Evolutionary conservation across 2,329 filamentous ascomycete species (phyloP).

Genomic region (Epichloe glyceriae): DNA sequence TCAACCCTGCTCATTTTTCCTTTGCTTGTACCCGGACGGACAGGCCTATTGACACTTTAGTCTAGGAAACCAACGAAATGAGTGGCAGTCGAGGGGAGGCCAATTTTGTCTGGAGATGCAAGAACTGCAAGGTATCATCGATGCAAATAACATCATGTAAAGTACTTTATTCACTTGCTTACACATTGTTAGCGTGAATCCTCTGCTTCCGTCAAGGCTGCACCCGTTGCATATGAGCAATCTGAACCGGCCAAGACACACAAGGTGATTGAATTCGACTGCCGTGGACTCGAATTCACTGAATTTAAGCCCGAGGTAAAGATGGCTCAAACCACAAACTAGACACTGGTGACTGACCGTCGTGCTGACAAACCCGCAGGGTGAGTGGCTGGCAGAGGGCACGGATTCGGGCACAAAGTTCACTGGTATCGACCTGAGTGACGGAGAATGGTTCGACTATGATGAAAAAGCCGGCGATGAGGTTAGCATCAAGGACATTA

Average conservation of each 20-base stretch:
- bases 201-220: constrained; percentile 68
- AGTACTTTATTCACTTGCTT: neutral
- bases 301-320: constrained; percentile 80
- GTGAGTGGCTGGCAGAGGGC: constrained; percentile 80
- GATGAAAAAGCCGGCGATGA: constrained; percentile 88
- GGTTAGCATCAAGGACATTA: constrained; percentile 81
- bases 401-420: constrained; percentile 73
- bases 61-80: constrained; percentile 75
- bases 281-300: constrained; percentile 80
- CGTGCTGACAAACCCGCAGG: constrained; percentile 33
- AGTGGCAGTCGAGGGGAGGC: constrained; percentile 89
- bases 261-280: constrained; percentile 84
- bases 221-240: constrained; percentile 59
- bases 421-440: constrained; percentile 62
- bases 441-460: constrained; percentile 97
- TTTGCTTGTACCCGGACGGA: neutral
- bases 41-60: constrained; percentile 5
- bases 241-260: constrained; percentile 59
- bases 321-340: neutral
- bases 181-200: constrained; percentile 52
- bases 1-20: neutral
- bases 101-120: constrained; percentile 99
- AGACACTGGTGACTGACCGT: neutral
- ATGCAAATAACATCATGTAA: neutral
- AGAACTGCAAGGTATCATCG: constrained; percentile 72